These are phyloP conservation scores for Arthrinium phaeospermum DNA, from an alignment of 2,329 filamentous ascomycete genomes.

Conservation along the genomic window DNA sequence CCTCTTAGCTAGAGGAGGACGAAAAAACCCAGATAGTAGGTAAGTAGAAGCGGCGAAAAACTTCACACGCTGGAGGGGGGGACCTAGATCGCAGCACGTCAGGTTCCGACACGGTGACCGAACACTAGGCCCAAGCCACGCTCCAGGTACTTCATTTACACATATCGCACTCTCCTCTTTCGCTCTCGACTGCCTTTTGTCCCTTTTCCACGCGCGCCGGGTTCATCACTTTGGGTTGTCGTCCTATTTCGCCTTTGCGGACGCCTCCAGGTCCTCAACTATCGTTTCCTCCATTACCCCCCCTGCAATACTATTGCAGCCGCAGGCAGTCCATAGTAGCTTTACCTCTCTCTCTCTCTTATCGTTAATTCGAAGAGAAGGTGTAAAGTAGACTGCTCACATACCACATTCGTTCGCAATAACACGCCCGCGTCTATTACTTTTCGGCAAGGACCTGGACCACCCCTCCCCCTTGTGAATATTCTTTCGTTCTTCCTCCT, in stretches of 20 bases:
- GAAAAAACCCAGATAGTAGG: background rate
- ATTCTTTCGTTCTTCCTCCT: background rate
- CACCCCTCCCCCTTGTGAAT: background rate
- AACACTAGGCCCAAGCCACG: constrained; percentile 20
- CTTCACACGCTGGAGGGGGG: too few relatives aligned
- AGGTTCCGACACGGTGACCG: background rate
- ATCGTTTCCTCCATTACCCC: background rate
- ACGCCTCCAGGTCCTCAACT: constrained; percentile 12
- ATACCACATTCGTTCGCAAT: background rate
- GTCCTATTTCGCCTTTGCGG: background rate
- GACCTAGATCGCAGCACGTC: background rate
- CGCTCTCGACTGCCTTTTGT: background rate
- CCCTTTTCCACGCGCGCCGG: background rate
- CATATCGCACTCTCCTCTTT: background rate
- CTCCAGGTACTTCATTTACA: constrained; percentile 20
- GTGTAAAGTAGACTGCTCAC: constrained; percentile 1
- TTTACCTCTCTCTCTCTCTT: background rate
- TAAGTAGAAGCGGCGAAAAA: constrained; percentile 8
- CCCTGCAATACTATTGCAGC: background rate
- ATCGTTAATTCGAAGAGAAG: background rate
- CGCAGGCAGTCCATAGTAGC: background rate
- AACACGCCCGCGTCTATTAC: background rate
- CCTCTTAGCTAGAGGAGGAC: background rate
- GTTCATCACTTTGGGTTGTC: background rate
- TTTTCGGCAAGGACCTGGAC: background rate